Percentiles rank a stretch among this genome's conserved stretches.
Evolutionary conservation across 2,329 filamentous ascomycete genomes (phyloP).

Genomic region (Phialophora tarda): DNA sequence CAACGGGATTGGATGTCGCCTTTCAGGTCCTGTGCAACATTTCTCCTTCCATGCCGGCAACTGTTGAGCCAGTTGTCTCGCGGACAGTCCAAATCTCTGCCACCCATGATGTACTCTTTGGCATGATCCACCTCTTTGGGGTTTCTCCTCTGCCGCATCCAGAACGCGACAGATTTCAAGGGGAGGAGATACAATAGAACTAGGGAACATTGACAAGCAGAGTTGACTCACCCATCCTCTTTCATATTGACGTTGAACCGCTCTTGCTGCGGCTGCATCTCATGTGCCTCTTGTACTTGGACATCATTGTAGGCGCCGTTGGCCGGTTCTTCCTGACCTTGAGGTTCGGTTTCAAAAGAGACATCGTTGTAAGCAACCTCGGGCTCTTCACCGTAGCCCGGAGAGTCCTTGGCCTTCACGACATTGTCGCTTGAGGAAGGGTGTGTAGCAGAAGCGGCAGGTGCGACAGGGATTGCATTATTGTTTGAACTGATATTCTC

Average conservation of each 20-base stretch:
- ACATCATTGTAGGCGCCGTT: slow-evolving; percentile 44
- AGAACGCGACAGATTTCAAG: slow-evolving; percentile 25
- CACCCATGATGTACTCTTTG: not conserved
- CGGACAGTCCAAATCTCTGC: not conserved
- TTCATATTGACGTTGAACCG: slow-evolving; percentile 73
- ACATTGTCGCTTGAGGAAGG: slow-evolving; percentile 44
- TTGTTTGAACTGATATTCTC: slow-evolving; percentile 53
- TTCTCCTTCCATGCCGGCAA: not conserved
- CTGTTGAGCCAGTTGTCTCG: not conserved
- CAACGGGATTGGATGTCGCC: not conserved
- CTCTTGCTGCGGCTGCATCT: slow-evolving; percentile 23
- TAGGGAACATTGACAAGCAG: slow-evolving; percentile 37
- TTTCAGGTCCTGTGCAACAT: not conserved
- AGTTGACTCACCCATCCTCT: slow-evolving; percentile 82
- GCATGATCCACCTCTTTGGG: not conserved
- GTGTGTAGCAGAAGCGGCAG: slow-evolving; percentile 24
- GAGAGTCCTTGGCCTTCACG: slow-evolving; percentile 41
- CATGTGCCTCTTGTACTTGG: slow-evolving; percentile 46
- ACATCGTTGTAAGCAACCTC: slow-evolving; percentile 42
- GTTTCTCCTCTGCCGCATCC: not conserved
- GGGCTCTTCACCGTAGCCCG: slow-evolving; percentile 41
- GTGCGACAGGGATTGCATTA: slow-evolving; percentile 37
- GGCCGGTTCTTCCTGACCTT: slow-evolving; percentile 39
- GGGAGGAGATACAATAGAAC: slow-evolving; percentile 29
- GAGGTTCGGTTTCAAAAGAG: slow-evolving; percentile 42